Percentiles rank a stretch among this genome's conserved stretches.
These are phyloP conservation scores for Platanthera guangdongensis DNA, from an alignment of 106 monocot species.

Conservation along the genomic window DNA sequence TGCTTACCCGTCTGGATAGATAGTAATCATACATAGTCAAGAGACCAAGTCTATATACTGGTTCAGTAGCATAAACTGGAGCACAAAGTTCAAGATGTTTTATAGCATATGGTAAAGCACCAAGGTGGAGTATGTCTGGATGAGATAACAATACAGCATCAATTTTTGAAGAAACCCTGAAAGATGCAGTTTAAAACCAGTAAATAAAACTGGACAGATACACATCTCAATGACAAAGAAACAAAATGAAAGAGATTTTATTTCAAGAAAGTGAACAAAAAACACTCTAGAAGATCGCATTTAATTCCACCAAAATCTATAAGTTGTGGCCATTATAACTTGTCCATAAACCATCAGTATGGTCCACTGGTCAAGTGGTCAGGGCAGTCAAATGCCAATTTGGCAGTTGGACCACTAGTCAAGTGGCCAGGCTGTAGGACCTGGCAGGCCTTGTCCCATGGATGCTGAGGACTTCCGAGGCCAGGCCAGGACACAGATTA, in stretches of 20 bases:
- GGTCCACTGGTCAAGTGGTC: no score
- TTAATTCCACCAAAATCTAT: not conserved
- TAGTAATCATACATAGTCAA: conserved; percentile 97
- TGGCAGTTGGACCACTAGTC: no score
- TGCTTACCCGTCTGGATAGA: conserved; percentile 68
- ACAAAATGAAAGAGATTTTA: not conserved
- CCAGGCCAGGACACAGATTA: no score
- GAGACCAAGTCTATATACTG: conserved; percentile 81
- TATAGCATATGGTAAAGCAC: conserved; percentile 90
- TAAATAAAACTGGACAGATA: not conserved
- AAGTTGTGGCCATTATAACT: no score
- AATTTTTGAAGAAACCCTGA: conserved; percentile 63
- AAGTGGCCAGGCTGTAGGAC: no score
- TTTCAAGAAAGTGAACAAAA: not conserved
- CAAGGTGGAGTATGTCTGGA: conserved; percentile 82
- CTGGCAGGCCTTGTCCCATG: no score
- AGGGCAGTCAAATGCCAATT: no score
- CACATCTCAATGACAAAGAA: not conserved
- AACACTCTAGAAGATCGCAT: not conserved
- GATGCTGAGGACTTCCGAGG: no score
- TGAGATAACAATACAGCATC: conserved; percentile 90
- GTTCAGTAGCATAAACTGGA: conserved; percentile 85
- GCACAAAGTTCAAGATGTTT: conserved; percentile 84
- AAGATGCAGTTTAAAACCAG: not conserved
- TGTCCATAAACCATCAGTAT: no score